Evolutionary conservation across 139 green algal genomes (phyloP).

Genomic region (Chlamydomonas asymmetrica): DNA sequence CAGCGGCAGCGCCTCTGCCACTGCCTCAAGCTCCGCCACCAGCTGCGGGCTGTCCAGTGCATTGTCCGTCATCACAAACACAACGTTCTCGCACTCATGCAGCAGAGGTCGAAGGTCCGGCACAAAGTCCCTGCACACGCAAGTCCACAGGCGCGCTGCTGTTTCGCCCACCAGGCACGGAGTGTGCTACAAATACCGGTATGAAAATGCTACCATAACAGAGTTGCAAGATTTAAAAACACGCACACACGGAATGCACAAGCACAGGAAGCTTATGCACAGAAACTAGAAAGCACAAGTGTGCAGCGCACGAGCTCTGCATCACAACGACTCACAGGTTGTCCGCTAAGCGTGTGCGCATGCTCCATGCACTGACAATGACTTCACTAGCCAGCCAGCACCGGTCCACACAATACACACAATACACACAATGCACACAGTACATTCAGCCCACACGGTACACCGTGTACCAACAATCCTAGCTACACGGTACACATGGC

Average conservation of each 20-base stretch:
- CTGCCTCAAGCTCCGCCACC: conserved; percentile 15
- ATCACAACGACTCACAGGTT: no score
- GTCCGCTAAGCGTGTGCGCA: no score
- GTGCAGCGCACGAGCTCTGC: no score
- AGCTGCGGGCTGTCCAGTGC: conserved; percentile 8
- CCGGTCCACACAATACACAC: neutral
- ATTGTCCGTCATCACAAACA: conserved; percentile 12
- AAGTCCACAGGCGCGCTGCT: no score
- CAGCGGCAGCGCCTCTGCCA: no score
- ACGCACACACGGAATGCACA: neutral
- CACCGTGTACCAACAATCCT: neutral
- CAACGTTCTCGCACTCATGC: neutral
- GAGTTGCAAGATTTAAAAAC: neutral
- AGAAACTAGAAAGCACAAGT: no score
- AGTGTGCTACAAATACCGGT: neutral
- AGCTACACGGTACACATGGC: neutral
- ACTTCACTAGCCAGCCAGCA: neutral
- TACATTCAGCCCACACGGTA: neutral
- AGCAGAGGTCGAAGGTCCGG: conserved; percentile 7
- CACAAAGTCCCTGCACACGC: neutral
- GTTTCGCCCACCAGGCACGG: no score
- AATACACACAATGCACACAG: neutral
- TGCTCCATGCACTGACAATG: neutral
- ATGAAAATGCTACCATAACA: neutral
- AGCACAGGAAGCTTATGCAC: no score